phyloP scores from a whole-genome alignment of 495 filamentous ascomycete genomes.

The Daldinia bambusicola region DNA sequence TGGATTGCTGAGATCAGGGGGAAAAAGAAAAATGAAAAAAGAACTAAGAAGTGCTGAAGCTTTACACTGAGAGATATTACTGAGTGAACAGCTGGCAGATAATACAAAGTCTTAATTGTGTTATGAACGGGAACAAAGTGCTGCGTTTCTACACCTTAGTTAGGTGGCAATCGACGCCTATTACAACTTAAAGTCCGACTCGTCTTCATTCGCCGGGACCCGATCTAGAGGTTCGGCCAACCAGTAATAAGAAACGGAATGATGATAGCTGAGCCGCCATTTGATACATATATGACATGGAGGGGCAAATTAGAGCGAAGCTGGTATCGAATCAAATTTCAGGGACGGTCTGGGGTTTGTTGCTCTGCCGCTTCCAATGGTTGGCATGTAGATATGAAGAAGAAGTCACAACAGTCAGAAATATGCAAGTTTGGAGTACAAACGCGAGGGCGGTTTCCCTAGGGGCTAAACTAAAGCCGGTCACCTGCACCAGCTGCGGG shows the following conservation, averaged over 20 bases:
- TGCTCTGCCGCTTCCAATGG: neutral
- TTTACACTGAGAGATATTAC: neutral
- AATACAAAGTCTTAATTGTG: neutral
- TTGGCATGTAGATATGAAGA: constrained; percentile 10
- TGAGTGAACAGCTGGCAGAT: neutral
- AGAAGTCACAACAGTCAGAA: neutral
- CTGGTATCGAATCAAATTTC: constrained; percentile 26
- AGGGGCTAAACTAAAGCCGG: constrained; percentile 5
- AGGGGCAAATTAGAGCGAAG: constrained; percentile 27
- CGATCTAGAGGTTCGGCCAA: constrained; percentile 21
- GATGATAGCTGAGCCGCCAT: constrained; percentile 33
- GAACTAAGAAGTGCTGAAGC: neutral
- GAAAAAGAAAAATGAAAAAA: constrained; percentile 11
- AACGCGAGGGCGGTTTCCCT: neutral
- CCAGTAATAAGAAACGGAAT: constrained; percentile 11
- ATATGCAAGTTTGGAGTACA: neutral
- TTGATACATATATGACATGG: constrained; percentile 30
- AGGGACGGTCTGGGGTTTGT: constrained; percentile 10
- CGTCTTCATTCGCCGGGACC: constrained; percentile 31
- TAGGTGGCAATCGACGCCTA: constrained; percentile 33
- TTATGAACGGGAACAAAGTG: neutral
- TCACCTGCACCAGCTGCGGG: too few species aligned
- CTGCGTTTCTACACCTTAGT: constrained; percentile 23
- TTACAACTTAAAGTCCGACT: constrained; percentile 14
- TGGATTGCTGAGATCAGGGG: neutral